Conservation (phyloP, 2,329 filamentous ascomycete genomes). For the Pseudogymnoascus pannorum region DNA sequence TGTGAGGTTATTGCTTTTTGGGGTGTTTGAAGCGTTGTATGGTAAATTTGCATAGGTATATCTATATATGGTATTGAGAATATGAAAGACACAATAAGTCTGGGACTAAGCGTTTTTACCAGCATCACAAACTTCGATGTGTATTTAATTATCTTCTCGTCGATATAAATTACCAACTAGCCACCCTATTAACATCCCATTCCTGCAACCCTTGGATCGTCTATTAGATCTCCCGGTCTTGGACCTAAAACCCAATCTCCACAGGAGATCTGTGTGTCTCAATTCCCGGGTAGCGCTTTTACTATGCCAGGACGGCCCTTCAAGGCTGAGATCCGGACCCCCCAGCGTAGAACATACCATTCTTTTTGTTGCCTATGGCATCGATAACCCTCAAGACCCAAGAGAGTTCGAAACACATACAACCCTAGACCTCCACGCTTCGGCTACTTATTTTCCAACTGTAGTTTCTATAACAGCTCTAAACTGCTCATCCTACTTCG, state of each 20-base stretch:
- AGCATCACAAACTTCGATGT: background rate
- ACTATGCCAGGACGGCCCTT: background rate
- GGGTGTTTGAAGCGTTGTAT: background rate
- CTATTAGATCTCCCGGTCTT: background rate
- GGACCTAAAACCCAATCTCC: background rate
- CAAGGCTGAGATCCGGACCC: background rate
- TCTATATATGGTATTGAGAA: background rate
- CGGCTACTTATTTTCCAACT: background rate
- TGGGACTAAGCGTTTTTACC: background rate
- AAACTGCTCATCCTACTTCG: background rate
- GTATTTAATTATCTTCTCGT: background rate
- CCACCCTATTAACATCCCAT: background rate
- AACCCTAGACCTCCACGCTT: background rate
- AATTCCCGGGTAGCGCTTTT: background rate
- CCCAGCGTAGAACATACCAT: background rate
- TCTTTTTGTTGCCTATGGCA: background rate
- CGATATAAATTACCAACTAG: background rate
- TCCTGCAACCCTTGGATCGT: background rate
- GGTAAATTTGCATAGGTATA: background rate
- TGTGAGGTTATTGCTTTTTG: background rate
- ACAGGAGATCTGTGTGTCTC: background rate
- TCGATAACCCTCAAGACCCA: background rate
- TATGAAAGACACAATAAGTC: conserved; percentile 1
- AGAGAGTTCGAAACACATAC: background rate
- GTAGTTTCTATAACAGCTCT: background rate